These are phyloP conservation scores for Penicillium bialowiezense DNA, from an alignment of 495 filamentous ascomycete species.

Conservation along the genomic window DNA sequence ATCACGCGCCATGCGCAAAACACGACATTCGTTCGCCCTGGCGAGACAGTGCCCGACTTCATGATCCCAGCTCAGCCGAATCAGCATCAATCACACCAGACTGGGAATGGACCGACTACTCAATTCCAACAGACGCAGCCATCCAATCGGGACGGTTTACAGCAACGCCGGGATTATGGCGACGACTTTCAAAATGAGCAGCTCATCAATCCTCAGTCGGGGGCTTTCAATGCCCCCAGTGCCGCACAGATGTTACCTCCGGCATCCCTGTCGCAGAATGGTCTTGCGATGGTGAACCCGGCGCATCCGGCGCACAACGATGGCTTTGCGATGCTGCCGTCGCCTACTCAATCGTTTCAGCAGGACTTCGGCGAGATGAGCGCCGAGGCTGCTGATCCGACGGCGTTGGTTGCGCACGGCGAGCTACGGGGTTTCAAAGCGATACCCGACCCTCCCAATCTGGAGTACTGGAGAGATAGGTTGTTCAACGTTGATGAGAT, in stretches of 20 bases:
- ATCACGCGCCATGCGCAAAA: too few relatives aligned
- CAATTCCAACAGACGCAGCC: slow-evolving; percentile 1
- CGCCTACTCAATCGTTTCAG: slow-evolving; percentile 11
- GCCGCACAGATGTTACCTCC: neutral
- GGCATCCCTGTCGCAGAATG: neutral
- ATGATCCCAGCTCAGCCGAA: slow-evolving; percentile 17
- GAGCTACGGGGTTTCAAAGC: slow-evolving; percentile 57
- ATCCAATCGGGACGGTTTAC: neutral
- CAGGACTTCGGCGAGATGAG: slow-evolving; percentile 9
- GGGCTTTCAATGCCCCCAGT: slow-evolving; percentile 14
- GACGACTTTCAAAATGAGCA: neutral
- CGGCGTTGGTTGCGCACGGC: slow-evolving; percentile 27
- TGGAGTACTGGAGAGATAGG: slow-evolving; percentile 69
- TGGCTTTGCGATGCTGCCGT: slow-evolving; percentile 12
- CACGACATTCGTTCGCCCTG: slow-evolving; percentile 13
- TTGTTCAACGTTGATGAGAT: slow-evolving; percentile 76
- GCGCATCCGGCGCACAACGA: slow-evolving; percentile 9
- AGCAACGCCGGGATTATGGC: neutral
- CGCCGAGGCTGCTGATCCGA: slow-evolving; percentile 3
- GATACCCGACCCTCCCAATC: slow-evolving; percentile 64
- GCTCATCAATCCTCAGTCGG: neutral
- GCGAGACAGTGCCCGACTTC: slow-evolving; percentile 21
- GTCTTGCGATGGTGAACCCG: slow-evolving; percentile 10
- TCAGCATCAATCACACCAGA: slow-evolving; percentile 10
- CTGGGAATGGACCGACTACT: neutral